Conservation (phyloP, 2,329 filamentous ascomycete species). For the Neocucurbitaria cava region DNA sequence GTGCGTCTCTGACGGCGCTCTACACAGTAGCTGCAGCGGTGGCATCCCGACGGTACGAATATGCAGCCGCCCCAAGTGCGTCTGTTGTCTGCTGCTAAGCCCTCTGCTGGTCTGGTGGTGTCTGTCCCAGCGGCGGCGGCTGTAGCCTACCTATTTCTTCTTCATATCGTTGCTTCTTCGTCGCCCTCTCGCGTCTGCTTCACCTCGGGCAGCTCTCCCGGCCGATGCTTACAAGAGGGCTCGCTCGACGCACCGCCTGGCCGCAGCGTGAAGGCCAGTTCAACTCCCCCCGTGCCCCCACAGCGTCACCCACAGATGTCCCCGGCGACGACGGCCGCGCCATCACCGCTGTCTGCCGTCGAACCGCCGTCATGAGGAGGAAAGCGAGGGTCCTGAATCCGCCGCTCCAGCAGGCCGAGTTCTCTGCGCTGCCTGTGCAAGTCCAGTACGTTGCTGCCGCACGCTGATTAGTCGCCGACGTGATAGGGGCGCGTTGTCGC, state of each 20-base stretch:
- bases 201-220: constrained; percentile 15
- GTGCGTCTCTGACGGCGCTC: constrained; percentile 16
- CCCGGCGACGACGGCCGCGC: constrained; percentile 13
- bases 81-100: constrained; percentile 18
- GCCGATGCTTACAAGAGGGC: constrained; percentile 12
- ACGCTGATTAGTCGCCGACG: constrained; percentile 22
- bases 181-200: constrained; percentile 3
- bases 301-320: constrained; percentile 14
- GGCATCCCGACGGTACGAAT: constrained; percentile 26
- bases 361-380: constrained; percentile 36
- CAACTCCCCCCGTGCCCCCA: background rate
- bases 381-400: constrained; percentile 29
- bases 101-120: constrained; percentile 7
- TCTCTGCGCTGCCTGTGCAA: constrained; percentile 50
- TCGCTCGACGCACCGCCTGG: constrained; percentile 16
- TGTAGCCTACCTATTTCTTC: too few species aligned
- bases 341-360: constrained; percentile 12
- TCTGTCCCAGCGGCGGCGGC: constrained; percentile 9
- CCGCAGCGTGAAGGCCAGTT: constrained; percentile 16
- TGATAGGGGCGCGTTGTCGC: constrained; percentile 30
- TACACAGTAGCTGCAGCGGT: constrained; percentile 18
- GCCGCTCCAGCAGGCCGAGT: constrained; percentile 49
- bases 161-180: constrained; percentile 11
- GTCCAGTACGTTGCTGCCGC: constrained; percentile 49
- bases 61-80: constrained; percentile 24